These are phyloP conservation scores for Alternaria panax DNA, from an alignment of 2,329 filamentous ascomycete species.

Conservation along the genomic window DNA sequence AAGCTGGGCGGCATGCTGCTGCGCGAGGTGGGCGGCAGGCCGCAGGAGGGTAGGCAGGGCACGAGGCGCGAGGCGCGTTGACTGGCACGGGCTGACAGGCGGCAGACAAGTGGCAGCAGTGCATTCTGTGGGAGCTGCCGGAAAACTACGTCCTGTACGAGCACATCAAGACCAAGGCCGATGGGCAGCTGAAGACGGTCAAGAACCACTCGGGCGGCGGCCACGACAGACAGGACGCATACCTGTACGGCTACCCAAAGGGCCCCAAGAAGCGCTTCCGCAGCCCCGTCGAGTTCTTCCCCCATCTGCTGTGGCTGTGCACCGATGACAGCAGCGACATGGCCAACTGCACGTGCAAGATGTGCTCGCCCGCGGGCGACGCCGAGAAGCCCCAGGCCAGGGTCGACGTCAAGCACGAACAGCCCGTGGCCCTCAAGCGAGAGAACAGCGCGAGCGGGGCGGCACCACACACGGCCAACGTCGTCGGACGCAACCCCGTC, in stretches of 20 bases:
- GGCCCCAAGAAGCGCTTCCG: constrained; percentile 65
- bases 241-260: constrained; percentile 66
- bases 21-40: constrained; percentile 55
- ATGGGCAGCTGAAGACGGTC: constrained; percentile 57
- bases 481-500: constrained; percentile 25
- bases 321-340: constrained; percentile 61
- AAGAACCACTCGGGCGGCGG: constrained; percentile 59
- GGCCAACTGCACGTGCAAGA: constrained; percentile 65
- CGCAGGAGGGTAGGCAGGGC: constrained; percentile 38
- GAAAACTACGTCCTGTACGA: constrained; percentile 66
- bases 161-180: constrained; percentile 62
- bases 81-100: constrained; percentile 43
- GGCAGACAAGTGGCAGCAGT: constrained; percentile 49
- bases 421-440: constrained; percentile 33
- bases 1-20: constrained; percentile 67
- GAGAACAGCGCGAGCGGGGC: constrained; percentile 29
- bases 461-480: not conserved
- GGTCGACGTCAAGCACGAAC: constrained; percentile 32
- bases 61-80: not conserved
- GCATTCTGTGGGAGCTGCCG: constrained; percentile 62
- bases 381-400: constrained; percentile 44
- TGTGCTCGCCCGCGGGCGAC: constrained; percentile 61
- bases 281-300: constrained; percentile 67
- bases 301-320: constrained; percentile 65
- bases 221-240: constrained; percentile 65